These are phyloP conservation scores for Phytopythium sindhum DNA, from an alignment of 352 stramenopile genomes.

Conservation along the genomic window DNA sequence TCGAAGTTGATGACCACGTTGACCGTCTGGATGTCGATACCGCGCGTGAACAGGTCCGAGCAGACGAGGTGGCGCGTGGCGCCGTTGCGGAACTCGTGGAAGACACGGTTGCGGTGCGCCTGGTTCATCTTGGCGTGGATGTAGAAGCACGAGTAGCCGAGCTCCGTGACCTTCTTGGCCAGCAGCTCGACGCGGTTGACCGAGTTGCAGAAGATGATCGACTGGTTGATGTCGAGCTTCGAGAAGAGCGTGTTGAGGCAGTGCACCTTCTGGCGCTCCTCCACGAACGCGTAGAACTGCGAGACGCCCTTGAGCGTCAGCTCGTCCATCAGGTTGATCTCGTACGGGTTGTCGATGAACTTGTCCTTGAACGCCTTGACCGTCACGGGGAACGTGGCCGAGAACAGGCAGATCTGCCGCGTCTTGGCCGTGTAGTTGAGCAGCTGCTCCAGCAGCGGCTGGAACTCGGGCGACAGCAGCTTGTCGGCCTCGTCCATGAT, in stretches of 20 bases:
- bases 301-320: constrained; percentile 98
- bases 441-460: constrained; percentile 97
- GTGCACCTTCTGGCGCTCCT: constrained; percentile 99
- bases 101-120: constrained; percentile 98
- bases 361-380: constrained; percentile 99
- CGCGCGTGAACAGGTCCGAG: constrained; percentile 98
- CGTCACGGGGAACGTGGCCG: constrained; percentile 99
- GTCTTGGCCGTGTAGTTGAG: constrained; percentile 92
- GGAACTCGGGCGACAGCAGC: constrained; percentile 97
- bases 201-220: constrained; percentile 99
- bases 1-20: constrained; percentile 99
- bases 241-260: constrained; percentile 99
- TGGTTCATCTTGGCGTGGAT: constrained; percentile 99
- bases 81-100: constrained; percentile 99
- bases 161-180: constrained; percentile 99
- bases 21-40: constrained; percentile 99
- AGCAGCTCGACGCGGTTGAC: constrained; percentile 99
- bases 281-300: constrained; percentile 99
- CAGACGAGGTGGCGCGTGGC: constrained; percentile 97
- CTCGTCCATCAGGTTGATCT: constrained; percentile 99
- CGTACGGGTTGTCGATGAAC: constrained; percentile 97
- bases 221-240: constrained; percentile 99
- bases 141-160: constrained; percentile 99
- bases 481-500: constrained; percentile 99
- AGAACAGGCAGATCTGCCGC: constrained; percentile 99